A percentile compares a stretch with the other conserved stretches of the same genome.
Evolutionary conservation across 176 grass and related monocot genomes (phyloP).

Genomic region (Neostapfia colusana): DNA sequence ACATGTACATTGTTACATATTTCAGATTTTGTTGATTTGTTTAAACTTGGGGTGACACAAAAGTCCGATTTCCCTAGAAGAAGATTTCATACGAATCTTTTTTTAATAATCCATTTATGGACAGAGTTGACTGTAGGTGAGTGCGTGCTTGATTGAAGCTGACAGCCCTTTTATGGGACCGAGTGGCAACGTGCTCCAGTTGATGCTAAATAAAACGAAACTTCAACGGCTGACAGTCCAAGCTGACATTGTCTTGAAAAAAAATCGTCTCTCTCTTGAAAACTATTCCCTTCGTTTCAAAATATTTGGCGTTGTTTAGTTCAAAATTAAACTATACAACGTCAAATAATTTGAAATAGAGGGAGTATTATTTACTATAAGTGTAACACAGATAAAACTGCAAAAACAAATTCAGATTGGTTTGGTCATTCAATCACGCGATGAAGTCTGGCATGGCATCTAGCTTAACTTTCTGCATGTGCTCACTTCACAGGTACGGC

Average conservation of each 20-base stretch:
- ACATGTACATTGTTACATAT: background rate
- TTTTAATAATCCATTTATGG: background rate
- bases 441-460: background rate
- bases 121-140: conserved; percentile 9
- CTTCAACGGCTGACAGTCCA: background rate
- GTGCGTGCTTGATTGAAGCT: background rate
- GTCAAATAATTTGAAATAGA: too few species aligned
- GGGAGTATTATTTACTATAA: too few species aligned
- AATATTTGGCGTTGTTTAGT: too few species aligned
- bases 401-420: background rate
- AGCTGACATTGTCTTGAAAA: conserved; percentile 11
- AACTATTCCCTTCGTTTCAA: too few species aligned
- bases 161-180: background rate
- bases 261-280: background rate
- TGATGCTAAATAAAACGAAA: background rate
- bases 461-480: background rate
- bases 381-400: background rate
- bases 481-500: conserved; percentile 38
- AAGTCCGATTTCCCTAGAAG: background rate
- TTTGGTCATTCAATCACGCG: background rate
- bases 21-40: background rate
- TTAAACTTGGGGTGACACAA: background rate
- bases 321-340: too few species aligned
- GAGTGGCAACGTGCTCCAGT: background rate
- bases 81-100: background rate